Evolutionary conservation across 495 filamentous ascomycete genomes (phyloP).

Genomic region (Monascus purpureus): DNA sequence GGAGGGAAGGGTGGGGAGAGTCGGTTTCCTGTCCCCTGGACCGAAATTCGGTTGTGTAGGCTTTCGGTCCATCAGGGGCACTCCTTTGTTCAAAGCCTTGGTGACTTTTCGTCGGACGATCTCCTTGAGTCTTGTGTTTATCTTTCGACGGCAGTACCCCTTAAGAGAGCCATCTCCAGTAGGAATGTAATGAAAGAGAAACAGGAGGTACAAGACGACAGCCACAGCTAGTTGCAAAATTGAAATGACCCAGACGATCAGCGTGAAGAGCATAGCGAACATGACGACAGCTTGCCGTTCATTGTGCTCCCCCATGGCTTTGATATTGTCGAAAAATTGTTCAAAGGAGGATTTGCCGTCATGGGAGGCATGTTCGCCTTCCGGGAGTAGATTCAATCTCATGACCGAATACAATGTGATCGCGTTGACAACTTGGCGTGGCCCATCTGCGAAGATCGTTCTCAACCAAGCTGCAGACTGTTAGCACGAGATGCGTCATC

Average conservation of each 20-base stretch:
- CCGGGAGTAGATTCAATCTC: constrained; percentile 51
- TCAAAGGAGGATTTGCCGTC: constrained; percentile 34
- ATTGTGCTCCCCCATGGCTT: constrained; percentile 53
- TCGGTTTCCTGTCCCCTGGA: constrained; percentile 45
- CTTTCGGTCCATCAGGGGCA: constrained; percentile 43
- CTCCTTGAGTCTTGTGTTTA: constrained; percentile 62
- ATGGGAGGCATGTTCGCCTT: constrained; percentile 34
- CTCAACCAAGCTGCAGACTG: constrained; percentile 59
- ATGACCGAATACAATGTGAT: constrained; percentile 75
- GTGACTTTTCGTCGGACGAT: constrained; percentile 75
- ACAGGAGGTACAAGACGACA: constrained; percentile 64
- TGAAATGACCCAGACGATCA: constrained; percentile 79
- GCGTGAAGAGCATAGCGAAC: constrained; percentile 78
- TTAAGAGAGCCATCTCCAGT: constrained; percentile 59
- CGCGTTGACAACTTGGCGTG: constrained; percentile 78
- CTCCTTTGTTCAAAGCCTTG: constrained; percentile 69
- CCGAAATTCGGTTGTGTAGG: constrained; percentile 36
- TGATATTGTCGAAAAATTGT: constrained; percentile 66
- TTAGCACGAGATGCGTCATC: neutral
- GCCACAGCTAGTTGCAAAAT: constrained; percentile 61
- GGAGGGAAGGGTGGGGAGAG: constrained; percentile 56
- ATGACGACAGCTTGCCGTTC: constrained; percentile 67
- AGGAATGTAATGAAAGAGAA: constrained; percentile 83
- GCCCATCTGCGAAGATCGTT: constrained; percentile 76
- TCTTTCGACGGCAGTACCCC: constrained; percentile 78